Evolutionary conservation across 371 early-diverging fungal species (phyloP).

Genomic region (Circinella minor): DNA sequence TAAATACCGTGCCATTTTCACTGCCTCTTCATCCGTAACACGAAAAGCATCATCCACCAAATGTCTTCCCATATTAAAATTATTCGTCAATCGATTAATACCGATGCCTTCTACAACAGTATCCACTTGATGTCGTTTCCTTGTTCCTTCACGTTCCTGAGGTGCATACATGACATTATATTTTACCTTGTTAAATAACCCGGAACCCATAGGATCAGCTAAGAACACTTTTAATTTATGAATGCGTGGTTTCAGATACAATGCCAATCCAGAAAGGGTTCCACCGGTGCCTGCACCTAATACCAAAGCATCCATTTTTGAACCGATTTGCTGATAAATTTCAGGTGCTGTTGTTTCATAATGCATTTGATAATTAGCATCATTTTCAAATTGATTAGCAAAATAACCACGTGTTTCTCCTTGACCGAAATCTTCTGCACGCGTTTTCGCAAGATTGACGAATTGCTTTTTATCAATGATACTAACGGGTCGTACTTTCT

Average conservation of each 20-base stretch:
- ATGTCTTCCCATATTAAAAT: constrained; percentile 71
- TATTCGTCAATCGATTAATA: constrained; percentile 91
- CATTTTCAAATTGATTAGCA: constrained; percentile 95
- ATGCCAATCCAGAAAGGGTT: constrained; percentile 87
- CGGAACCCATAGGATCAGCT: constrained; percentile 95
- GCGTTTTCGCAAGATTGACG: constrained; percentile 83
- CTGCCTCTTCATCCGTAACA: constrained; percentile 90
- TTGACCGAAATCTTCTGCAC: constrained; percentile 71
- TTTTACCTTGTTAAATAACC: constrained; percentile 90
- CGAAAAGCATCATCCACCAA: constrained; percentile 86
- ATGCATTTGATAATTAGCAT: constrained; percentile 83
- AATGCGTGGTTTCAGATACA: constrained; percentile 75
- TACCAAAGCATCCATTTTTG: constrained; percentile 81
- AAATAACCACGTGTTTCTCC: constrained; percentile 65
- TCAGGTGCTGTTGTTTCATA: constrained; percentile 90
- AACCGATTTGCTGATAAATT: constrained; percentile 75
- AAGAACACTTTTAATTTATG: constrained; percentile 72
- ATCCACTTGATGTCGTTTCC: constrained; percentile 94
- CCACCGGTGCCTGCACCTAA: constrained; percentile 95
- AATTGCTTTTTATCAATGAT: constrained; percentile 93
- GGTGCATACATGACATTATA: constrained; percentile 89
- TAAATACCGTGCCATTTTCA: constrained; percentile 89
- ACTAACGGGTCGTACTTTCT: constrained; percentile 89
- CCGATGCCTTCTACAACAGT: constrained; percentile 97
- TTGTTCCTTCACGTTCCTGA: constrained; percentile 88